Evolutionary conservation across 2,329 filamentous ascomycete species (phyloP).

Genomic region (Ceratocystis papillata): DNA sequence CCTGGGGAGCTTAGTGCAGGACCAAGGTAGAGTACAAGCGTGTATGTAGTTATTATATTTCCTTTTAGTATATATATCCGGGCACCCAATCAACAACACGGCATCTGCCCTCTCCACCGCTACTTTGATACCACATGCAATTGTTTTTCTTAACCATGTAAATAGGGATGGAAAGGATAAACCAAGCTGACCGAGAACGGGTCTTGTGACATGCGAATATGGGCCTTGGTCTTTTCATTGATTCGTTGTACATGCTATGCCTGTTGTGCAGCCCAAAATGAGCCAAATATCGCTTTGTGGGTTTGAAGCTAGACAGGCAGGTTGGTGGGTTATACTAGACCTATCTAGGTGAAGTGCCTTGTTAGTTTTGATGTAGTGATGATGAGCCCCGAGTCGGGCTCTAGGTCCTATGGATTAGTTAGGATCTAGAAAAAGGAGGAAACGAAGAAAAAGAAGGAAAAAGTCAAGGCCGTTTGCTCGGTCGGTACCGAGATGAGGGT

Average conservation of each 20-base stretch:
- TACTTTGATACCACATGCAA: background rate
- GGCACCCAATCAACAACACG: background rate
- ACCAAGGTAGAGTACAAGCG: too few species aligned
- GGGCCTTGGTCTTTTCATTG: background rate
- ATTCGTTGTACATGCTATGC: background rate
- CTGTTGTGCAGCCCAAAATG: background rate
- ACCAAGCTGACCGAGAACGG: background rate
- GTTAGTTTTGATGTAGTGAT: too few species aligned
- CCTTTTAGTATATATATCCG: background rate
- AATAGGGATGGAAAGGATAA: background rate
- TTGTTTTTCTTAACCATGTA: background rate
- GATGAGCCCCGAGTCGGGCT: too few species aligned
- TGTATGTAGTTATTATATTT: background rate
- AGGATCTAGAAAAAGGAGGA: too few species aligned
- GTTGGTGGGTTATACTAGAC: background rate
- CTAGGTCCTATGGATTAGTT: too few species aligned
- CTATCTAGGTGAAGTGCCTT: background rate
- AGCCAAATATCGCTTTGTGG: background rate
- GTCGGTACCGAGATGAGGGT: too few species aligned
- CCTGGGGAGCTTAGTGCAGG: background rate
- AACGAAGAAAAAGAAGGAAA: too few species aligned
- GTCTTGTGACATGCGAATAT: constrained; percentile 7
- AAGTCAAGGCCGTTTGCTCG: too few species aligned
- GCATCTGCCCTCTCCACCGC: background rate
- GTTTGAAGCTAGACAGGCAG: background rate